Percentiles rank a stretch among this genome's conserved stretches.
Evolutionary conservation across 2,329 filamentous ascomycete genomes (phyloP).

Genomic region (Hortaea werneckii): DNA sequence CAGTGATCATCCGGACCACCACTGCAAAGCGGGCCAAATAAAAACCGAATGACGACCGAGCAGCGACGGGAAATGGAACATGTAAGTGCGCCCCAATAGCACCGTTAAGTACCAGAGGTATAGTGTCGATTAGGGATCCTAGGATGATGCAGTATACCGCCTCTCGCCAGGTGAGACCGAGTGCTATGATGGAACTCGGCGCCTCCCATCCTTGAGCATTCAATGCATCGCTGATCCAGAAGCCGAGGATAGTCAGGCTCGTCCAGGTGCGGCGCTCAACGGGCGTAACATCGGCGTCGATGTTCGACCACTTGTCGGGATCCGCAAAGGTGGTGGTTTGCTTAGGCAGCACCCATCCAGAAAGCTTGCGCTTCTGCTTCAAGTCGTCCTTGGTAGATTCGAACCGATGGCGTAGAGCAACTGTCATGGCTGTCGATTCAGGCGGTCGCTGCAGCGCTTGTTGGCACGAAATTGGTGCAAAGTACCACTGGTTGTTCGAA

Average conservation of each 20-base stretch:
- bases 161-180: constrained; percentile 34
- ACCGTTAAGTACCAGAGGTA: constrained; percentile 23
- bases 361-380: constrained; percentile 26
- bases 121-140: constrained; percentile 23
- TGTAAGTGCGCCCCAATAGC: constrained; percentile 43
- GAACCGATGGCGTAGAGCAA: constrained; percentile 19
- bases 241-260: constrained; percentile 32
- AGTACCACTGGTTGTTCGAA: too few species aligned
- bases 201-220: constrained; percentile 38
- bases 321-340: constrained; percentile 32
- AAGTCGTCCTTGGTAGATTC: constrained; percentile 22
- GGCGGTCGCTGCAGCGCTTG: neutral
- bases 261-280: constrained; percentile 37
- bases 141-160: constrained; percentile 26
- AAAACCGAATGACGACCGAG: constrained; percentile 47
- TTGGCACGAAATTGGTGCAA: neutral
- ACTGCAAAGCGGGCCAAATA: constrained; percentile 48
- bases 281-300: constrained; percentile 37
- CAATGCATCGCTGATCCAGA: constrained; percentile 35
- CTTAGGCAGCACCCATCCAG: constrained; percentile 33
- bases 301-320: constrained; percentile 32
- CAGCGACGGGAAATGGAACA: constrained; percentile 47
- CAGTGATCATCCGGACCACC: constrained; percentile 43
- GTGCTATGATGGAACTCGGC: constrained; percentile 37
- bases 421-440: constrained; percentile 7